Percentiles rank a stretch among this genome's conserved stretches.
Conservation (phyloP, 1,139 yeast species). For the Casaregolazyma suthepensis region DNA sequence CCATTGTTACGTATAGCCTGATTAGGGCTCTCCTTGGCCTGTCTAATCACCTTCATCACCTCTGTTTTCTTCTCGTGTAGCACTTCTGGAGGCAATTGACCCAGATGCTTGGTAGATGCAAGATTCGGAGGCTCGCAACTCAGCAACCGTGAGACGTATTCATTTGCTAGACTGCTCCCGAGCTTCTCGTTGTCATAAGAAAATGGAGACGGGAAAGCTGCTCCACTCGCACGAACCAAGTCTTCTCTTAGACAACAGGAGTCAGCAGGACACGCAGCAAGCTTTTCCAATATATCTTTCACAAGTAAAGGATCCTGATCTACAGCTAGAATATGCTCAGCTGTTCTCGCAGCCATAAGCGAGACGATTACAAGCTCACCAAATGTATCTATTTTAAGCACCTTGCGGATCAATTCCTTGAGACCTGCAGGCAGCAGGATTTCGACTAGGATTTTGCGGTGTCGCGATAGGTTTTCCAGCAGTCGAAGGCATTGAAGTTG, state of each 20-base stretch:
- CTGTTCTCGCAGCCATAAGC: conserved; percentile 16
- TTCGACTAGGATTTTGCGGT: conserved; percentile 5
- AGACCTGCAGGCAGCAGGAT: conserved; percentile 15
- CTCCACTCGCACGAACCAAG: not conserved
- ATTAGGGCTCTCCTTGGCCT: not conserved
- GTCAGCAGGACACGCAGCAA: conserved; percentile 3
- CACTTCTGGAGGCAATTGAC: not conserved
- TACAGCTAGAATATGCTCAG: conserved; percentile 13
- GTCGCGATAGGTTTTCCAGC: conserved; percentile 20
- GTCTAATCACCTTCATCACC: not conserved
- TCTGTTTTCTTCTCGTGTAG: not conserved
- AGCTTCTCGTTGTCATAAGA: not conserved
- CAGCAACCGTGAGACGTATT: conserved; percentile 14
- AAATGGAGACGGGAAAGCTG: not conserved
- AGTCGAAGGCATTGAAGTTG: conserved; percentile 26
- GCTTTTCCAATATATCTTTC: not conserved
- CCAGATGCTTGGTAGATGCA: conserved; percentile 4
- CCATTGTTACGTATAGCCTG: conserved; percentile 2
- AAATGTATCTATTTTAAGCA: conserved; percentile 17
- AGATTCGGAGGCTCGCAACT: conserved; percentile 14
- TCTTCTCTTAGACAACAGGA: not conserved
- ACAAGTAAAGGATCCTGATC: not conserved
- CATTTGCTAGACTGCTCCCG: not conserved
- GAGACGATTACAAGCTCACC: conserved; percentile 11
- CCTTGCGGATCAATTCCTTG: conserved; percentile 15